Base-by-base conservation (phyloP, 306 rosid genomes). In the Pueraria montana region DNA sequence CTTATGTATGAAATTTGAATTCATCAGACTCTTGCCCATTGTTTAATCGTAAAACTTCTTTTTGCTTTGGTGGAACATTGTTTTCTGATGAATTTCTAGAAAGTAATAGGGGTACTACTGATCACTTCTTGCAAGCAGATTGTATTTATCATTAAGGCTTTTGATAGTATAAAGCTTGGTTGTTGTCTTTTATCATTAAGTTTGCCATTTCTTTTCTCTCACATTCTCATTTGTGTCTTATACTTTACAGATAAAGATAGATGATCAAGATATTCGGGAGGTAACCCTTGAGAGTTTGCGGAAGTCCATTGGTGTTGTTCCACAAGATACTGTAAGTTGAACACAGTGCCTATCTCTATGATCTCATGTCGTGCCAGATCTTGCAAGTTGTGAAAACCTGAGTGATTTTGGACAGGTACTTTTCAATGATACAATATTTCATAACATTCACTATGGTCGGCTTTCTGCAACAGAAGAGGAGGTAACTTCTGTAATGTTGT, bases 401-500 rank as follows among this genome's bases (percentile, higher is more conserved):
- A 70, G 64, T 84, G 89, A 36, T 82, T 85, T 64, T 83, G 80
- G 69, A 71, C 91, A 96, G 99, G 99, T 93, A 62, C 97, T 96
- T 83, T 93, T 96, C 89, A 96, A 96, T 82, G 99, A 96, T 77
- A 92, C 99, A 0, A 96, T 93, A 81, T 96, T 82, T 72, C 99
- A 96, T 83, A 96, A 96, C 87, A 96, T 96, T 84, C 93, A 89
- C 84, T 96, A 96, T 65, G 99, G 99, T 27, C 81, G 91, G 27
- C 97, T 96, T 65, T 92, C 97, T 43, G 97, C 99, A 30, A 88
- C 92, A 73, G 53, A 93, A 82, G 97, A 96, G 80, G 99, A 96
- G 96, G 98, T 92, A 89, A 83, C 56, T 77, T 78, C 40, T 71
- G 76, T 53, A 61, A n/a, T 86, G 11, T 72, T 42, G 34, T 24